Percentiles rank a stretch among this genome's conserved stretches.
phyloP scores from a whole-genome alignment of 805 yeast species.

The Saturnispora hagleri region DNA sequence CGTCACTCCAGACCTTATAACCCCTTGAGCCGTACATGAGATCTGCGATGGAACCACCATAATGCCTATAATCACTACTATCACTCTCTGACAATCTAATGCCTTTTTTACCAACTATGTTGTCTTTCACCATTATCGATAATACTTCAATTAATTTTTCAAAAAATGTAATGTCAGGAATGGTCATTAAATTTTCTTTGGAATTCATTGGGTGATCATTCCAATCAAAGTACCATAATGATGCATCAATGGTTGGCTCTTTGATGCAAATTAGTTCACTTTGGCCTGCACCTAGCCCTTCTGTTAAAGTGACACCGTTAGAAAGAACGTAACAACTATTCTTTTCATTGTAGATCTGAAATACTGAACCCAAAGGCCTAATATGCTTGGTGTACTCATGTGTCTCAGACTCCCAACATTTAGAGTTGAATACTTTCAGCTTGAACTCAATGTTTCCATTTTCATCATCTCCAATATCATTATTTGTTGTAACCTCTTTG shows the following conservation, averaged over 20 bases:
- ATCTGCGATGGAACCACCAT: slow-evolving; percentile 31
- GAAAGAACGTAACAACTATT: slow-evolving; percentile 64
- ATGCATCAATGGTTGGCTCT: slow-evolving; percentile 55
- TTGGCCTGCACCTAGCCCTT: slow-evolving; percentile 57
- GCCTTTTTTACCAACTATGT: slow-evolving; percentile 24
- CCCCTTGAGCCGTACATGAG: slow-evolving; percentile 61
- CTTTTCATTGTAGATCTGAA: slow-evolving; percentile 59
- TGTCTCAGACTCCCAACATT: slow-evolving; percentile 27
- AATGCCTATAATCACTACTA: not conserved
- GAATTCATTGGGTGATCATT: slow-evolving; percentile 45
- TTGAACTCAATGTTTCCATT: slow-evolving; percentile 39
- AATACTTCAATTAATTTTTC: slow-evolving; percentile 49
- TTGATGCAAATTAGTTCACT: slow-evolving; percentile 85
- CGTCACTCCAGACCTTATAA: slow-evolving; percentile 44
- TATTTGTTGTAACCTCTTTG: slow-evolving; percentile 52
- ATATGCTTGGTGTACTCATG: slow-evolving; percentile 28
- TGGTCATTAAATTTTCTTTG: slow-evolving; percentile 27
- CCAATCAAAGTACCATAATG: slow-evolving; percentile 68
- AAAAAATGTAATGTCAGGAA: slow-evolving; percentile 32
- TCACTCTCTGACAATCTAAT: not conserved
- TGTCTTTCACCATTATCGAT: slow-evolving; percentile 36
- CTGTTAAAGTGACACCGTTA: slow-evolving; percentile 67
- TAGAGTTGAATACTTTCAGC: slow-evolving; percentile 39
- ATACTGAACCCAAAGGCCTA: slow-evolving; percentile 56
- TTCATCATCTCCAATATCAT: not conserved